phyloP scores from a whole-genome alignment of 805 yeast genomes.

The Ogataea zsoltii region DNA sequence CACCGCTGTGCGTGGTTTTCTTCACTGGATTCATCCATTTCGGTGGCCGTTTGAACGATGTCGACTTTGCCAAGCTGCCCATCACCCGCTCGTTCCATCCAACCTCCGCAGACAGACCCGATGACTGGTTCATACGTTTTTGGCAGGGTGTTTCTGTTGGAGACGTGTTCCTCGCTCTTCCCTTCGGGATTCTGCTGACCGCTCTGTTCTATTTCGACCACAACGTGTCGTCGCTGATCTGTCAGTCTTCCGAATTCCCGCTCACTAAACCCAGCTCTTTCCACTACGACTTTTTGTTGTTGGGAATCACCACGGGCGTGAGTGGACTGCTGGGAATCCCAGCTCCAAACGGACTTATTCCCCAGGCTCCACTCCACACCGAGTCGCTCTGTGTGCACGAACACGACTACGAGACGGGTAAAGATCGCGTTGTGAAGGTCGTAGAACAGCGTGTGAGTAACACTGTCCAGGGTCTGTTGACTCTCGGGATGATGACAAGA shows the following conservation, averaged over 20 bases:
- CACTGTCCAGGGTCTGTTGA: slow-evolving; percentile 78
- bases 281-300: slow-evolving; percentile 86
- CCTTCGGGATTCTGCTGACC: slow-evolving; percentile 86
- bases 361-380: slow-evolving; percentile 96
- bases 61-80: slow-evolving; percentile 64
- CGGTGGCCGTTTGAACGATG: slow-evolving; percentile 68
- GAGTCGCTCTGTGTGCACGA: slow-evolving; percentile 65
- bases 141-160: slow-evolving; percentile 69
- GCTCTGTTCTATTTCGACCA: slow-evolving; percentile 91
- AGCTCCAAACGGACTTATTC: slow-evolving; percentile 94
- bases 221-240: slow-evolving; percentile 89
- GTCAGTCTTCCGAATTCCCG: slow-evolving; percentile 82
- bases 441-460: slow-evolving; percentile 92
- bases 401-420: slow-evolving; percentile 33
- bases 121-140: slow-evolving; percentile 78
- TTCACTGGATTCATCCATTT: slow-evolving; percentile 93
- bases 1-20: slow-evolving; percentile 80
- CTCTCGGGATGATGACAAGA: slow-evolving; percentile 84
- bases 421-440: slow-evolving; percentile 46
- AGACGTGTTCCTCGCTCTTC: slow-evolving; percentile 84
- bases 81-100: slow-evolving; percentile 75
- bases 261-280: slow-evolving; percentile 84
- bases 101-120: slow-evolving; percentile 50
- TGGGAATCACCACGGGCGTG: slow-evolving; percentile 85
- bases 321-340: slow-evolving; percentile 90